Evolutionary conservation across 1,284 basidiomycete genomes (phyloP).

Genomic region (Gymnopus androsaceus): DNA sequence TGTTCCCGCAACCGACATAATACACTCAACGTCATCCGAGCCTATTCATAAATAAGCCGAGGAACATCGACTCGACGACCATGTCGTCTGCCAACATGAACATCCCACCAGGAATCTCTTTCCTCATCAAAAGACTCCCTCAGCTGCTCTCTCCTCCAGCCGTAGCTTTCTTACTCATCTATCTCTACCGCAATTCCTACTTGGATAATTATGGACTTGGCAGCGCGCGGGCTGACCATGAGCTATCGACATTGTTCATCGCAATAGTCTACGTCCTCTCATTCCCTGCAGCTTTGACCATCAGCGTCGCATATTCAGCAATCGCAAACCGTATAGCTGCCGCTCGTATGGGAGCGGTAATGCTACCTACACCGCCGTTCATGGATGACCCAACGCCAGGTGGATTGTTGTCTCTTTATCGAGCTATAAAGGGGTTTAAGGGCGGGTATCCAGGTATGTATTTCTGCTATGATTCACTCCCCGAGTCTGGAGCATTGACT

Average conservation of each 20-base stretch:
- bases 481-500: background rate
- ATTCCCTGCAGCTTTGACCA: slow-evolving; percentile 28
- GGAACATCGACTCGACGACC: no score
- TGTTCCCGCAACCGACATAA: no score
- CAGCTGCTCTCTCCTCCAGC: slow-evolving; percentile 23
- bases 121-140: slow-evolving; percentile 27
- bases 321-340: slow-evolving; percentile 29
- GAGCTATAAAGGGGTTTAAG: slow-evolving; percentile 29
- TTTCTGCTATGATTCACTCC: background rate
- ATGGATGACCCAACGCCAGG: slow-evolving; percentile 33
- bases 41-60: no score
- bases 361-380: slow-evolving; percentile 24
- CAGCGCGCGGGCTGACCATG: no score
- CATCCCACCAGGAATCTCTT: slow-evolving; percentile 33
- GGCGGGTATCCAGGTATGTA: slow-evolving; percentile 33
- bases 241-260: slow-evolving; percentile 18
- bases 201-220: no score
- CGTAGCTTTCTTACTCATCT: slow-evolving; percentile 18
- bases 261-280: slow-evolving; percentile 26
- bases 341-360: slow-evolving; percentile 31
- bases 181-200: background rate
- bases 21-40: no score
- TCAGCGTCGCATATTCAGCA: slow-evolving; percentile 24
- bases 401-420: slow-evolving; percentile 31
- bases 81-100: no score